Conservation (phyloP, 768 basidiomycete species). For the Kockovaella imperatae region DNA sequence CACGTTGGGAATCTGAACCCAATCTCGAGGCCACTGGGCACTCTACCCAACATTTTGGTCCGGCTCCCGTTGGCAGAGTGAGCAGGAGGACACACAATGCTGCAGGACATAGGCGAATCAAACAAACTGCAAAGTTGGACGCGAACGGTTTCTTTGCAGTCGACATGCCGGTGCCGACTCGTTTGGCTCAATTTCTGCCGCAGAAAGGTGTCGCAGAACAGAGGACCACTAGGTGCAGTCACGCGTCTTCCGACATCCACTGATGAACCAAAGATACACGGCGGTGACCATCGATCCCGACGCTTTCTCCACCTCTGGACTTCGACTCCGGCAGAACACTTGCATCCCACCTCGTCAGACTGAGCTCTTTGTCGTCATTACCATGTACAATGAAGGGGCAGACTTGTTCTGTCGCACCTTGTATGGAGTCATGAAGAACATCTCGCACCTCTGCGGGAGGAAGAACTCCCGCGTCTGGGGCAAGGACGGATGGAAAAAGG, state of each 20-base stretch:
- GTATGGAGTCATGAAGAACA: slow-evolving; percentile 93
- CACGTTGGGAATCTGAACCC: too few species aligned
- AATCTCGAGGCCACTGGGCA: too few species aligned
- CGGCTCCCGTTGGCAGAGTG: slow-evolving; percentile 39
- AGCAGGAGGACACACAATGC: slow-evolving; percentile 33
- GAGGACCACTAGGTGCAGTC: slow-evolving; percentile 28
- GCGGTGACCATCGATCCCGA: slow-evolving; percentile 92
- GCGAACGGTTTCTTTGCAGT: slow-evolving; percentile 39
- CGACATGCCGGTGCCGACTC: slow-evolving; percentile 40
- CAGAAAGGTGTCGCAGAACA: slow-evolving; percentile 40
- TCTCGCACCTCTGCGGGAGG: slow-evolving; percentile 77
- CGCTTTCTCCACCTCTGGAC: slow-evolving; percentile 73
- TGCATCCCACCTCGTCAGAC: slow-evolving; percentile 60
- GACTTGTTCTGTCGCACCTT: slow-evolving; percentile 77
- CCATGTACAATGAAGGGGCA: slow-evolving; percentile 95
- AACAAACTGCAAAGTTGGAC: slow-evolving; percentile 37
- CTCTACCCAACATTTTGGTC: slow-evolving; percentile 42
- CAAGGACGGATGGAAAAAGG: slow-evolving; percentile 94
- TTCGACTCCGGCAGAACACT: slow-evolving; percentile 74
- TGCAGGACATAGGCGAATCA: slow-evolving; percentile 29
- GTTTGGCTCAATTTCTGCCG: slow-evolving; percentile 39
- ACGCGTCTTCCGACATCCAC: slow-evolving; percentile 42
- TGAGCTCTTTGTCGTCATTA: slow-evolving; percentile 88
- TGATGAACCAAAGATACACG: slow-evolving; percentile 85
- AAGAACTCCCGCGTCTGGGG: slow-evolving; percentile 92